Evolutionary conservation across 257 asterid genomes (phyloP).

Genomic region (Sherardia arvensis): DNA sequence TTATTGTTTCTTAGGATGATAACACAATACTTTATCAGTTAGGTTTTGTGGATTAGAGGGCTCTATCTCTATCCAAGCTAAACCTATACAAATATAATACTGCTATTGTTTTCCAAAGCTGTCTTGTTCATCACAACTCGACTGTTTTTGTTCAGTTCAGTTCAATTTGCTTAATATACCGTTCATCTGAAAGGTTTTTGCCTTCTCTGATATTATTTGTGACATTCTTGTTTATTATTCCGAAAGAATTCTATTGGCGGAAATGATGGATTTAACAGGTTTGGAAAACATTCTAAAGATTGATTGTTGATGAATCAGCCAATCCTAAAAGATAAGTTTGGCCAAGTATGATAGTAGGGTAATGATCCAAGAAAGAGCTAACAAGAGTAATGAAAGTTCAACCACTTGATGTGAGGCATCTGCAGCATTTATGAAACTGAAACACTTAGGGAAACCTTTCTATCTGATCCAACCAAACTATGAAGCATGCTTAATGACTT

Average conservation of each 20-base stretch:
- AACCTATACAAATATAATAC: too few relatives aligned
- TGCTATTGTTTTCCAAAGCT: too few relatives aligned
- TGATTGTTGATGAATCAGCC: neutral
- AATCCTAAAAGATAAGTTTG: neutral
- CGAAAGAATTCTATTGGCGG: too few relatives aligned
- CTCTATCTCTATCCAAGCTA: neutral
- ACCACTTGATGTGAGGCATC: neutral
- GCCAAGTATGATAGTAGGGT: neutral
- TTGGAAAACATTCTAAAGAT: neutral
- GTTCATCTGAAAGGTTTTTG: too few relatives aligned
- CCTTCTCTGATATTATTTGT: too few relatives aligned
- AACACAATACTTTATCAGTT: neutral
- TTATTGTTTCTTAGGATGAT: neutral
- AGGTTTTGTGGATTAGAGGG: neutral
- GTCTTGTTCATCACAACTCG: too few relatives aligned
- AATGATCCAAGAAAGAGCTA: neutral
- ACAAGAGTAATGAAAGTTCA: neutral
- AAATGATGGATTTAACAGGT: neutral
- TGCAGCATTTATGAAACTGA: neutral
- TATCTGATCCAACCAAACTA: too few relatives aligned
- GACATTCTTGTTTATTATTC: too few relatives aligned
- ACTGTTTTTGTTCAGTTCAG: too few relatives aligned
- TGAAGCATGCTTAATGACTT: too few relatives aligned
- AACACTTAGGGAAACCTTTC: neutral
- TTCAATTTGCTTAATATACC: too few relatives aligned